These are phyloP conservation scores for Stephanocyclus meneghinianus DNA, from an alignment of 352 stramenopile genomes.

Conservation along the genomic window DNA sequence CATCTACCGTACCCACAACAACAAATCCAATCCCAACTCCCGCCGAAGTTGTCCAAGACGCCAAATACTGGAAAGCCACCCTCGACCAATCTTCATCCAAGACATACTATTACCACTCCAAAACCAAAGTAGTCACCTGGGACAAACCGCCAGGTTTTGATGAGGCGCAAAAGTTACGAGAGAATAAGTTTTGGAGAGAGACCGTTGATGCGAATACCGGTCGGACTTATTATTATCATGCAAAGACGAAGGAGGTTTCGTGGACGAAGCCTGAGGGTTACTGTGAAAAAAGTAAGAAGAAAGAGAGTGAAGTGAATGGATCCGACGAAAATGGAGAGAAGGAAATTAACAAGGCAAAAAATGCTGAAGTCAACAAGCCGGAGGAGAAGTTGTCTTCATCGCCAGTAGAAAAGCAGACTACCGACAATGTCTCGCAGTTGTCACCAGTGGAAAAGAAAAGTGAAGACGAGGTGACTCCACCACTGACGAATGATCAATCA, in stretches of 20 bases:
- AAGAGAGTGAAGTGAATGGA: conserved; percentile 10
- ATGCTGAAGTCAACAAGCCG: background rate
- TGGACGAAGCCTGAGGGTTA: conserved; percentile 72
- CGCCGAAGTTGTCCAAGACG: conserved; percentile 6
- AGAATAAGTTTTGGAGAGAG: conserved; percentile 55
- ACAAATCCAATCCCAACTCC: background rate
- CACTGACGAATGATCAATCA: no score
- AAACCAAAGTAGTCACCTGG: conserved; percentile 86
- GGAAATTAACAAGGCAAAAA: background rate
- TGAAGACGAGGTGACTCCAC: no score
- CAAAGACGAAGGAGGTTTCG: conserved; percentile 83
- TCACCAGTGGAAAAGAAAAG: no score
- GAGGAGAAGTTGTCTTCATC: background rate
- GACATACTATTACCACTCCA: conserved; percentile 67
- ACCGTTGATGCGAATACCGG: conserved; percentile 51
- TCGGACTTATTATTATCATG: conserved; percentile 79
- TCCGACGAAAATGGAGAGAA: background rate
- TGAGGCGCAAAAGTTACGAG: conserved; percentile 13
- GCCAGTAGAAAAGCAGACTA: background rate
- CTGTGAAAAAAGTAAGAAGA: conserved; percentile 31
- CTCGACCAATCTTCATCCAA: conserved; percentile 26
- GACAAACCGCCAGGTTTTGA: conserved; percentile 78
- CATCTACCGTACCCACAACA: background rate
- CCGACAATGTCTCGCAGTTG: background rate
- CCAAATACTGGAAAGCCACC: conserved; percentile 30